Percentiles rank a stretch among this genome's conserved stretches.
Conservation (phyloP, 352 stramenopile species). For the Phytophthora pluvialis region DNA sequence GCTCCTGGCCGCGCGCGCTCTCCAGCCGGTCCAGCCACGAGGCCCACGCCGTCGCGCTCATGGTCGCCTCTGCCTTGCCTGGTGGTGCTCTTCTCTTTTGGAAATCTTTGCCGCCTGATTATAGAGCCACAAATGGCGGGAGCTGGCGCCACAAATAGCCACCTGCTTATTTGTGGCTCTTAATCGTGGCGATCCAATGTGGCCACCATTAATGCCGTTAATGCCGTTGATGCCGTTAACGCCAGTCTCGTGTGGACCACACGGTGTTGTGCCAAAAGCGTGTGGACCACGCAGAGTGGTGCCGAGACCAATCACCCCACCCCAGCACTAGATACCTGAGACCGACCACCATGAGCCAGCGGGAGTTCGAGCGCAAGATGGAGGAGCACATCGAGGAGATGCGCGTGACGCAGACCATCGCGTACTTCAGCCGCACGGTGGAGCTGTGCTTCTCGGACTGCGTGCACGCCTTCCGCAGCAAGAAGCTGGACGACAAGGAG, state of each 20-base stretch:
- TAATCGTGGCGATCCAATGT: too few relatives aligned
- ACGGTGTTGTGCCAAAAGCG: too few relatives aligned
- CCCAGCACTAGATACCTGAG: background rate
- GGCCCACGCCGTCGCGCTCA: constrained; percentile 77
- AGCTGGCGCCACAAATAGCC: background rate
- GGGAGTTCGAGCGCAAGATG: constrained; percentile 91
- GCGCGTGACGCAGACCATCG: constrained; percentile 90
- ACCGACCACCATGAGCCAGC: constrained; percentile 61
- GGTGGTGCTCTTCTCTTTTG: background rate
- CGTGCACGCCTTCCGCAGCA: constrained; percentile 91
- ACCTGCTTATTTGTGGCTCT: too few relatives aligned
- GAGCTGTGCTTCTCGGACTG: constrained; percentile 91
- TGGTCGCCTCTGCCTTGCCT: constrained; percentile 15
- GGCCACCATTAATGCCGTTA: too few relatives aligned
- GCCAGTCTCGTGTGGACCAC: too few relatives aligned
- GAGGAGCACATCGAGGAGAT: constrained; percentile 92
- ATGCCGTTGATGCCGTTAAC: too few relatives aligned
- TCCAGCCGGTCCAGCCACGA: constrained; percentile 86
- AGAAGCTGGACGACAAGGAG: constrained; percentile 92
- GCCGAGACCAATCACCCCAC: too few relatives aligned
- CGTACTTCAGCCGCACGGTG: constrained; percentile 91
- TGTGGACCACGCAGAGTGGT: too few relatives aligned
- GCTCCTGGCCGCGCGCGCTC: constrained; percentile 73
- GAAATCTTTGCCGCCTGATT: constrained; percentile 8
- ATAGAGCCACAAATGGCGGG: background rate